Evolutionary conservation across 2,329 filamentous ascomycete genomes (phyloP).

Genomic region (Fusarium sp.): DNA sequence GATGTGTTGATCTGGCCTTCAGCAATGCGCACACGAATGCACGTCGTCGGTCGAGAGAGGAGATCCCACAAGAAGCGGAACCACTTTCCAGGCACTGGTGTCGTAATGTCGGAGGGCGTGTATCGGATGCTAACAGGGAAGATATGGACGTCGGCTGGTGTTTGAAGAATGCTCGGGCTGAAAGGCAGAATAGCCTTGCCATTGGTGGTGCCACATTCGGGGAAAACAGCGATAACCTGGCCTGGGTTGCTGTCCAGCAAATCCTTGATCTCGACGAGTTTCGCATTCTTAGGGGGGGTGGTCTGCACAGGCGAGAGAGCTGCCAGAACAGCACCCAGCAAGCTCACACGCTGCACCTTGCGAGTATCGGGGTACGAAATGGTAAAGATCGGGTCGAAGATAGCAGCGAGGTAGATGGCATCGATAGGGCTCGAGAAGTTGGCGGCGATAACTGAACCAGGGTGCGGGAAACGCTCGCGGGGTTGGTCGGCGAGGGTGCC

Average conservation of each 20-base stretch:
- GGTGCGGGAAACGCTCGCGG: conserved; percentile 76
- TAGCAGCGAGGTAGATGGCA: conserved; percentile 90
- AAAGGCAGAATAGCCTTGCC: conserved; percentile 88
- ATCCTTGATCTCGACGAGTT: conserved; percentile 68
- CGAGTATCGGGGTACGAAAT: conserved; percentile 79
- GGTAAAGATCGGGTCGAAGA: conserved; percentile 96
- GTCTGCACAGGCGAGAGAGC: conserved; percentile 71
- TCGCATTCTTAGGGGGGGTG: conserved; percentile 55
- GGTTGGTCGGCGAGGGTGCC: conserved; percentile 84
- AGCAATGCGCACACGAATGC: conserved; percentile 89
- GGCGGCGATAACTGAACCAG: conserved; percentile 84
- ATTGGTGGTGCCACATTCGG: conserved; percentile 94
- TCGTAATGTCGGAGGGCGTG: conserved; percentile 87
- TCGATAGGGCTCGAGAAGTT: conserved; percentile 95
- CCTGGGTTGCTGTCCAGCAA: conserved; percentile 75
- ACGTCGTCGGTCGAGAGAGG: conserved; percentile 84
- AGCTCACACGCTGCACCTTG: conserved; percentile 78
- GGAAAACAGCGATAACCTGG: conserved; percentile 85
- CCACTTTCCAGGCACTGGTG: conserved; percentile 82
- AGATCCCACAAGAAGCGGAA: conserved; percentile 84
- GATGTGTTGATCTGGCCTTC: conserved; percentile 71
- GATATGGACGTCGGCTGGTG: conserved; percentile 74
- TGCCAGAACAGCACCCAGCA: conserved; percentile 77
- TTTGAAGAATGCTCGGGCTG: conserved; percentile 77
- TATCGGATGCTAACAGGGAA: conserved; percentile 94